These are phyloP conservation scores for Stephania japonica DNA, from an alignment of 164 flowering plant genomes.

Conservation along the genomic window DNA sequence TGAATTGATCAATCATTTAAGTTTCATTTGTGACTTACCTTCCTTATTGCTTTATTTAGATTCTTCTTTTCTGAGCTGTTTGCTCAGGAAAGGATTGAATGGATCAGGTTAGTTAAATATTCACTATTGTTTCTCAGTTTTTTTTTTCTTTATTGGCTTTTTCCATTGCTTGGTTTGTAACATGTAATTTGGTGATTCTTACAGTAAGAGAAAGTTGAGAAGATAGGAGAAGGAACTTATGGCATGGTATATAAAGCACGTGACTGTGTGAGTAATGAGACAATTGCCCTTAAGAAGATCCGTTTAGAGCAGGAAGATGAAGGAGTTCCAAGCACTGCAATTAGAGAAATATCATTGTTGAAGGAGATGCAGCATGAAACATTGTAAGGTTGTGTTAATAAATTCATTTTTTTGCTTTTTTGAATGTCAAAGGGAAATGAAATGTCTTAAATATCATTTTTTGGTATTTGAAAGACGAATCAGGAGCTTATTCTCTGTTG, in stretches of 20 bases:
- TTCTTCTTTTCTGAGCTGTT: conserved; percentile 6
- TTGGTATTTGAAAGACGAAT: background rate
- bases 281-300: conserved; percentile 88
- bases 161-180: background rate
- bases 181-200: background rate
- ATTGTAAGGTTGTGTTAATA: conserved; percentile 58
- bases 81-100: conserved; percentile 3
- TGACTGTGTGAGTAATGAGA: conserved; percentile 66
- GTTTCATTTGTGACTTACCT: background rate
- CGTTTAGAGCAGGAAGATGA: conserved; percentile 97
- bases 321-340: conserved; percentile 94
- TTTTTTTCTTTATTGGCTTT: background rate
- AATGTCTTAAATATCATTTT: background rate
- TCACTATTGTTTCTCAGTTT: background rate
- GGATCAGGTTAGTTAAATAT: conserved; percentile 15
- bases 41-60: conserved; percentile 1
- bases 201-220: conserved; percentile 94
- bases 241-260: conserved; percentile 98
- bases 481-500: background rate
- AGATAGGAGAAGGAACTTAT: conserved; percentile 95
- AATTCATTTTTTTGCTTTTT: background rate
- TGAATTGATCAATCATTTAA: background rate
- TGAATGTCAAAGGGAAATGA: background rate
- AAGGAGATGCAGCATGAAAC: conserved; percentile 97
- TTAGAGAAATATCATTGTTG: conserved; percentile 88